Evolutionary conservation across 2,329 filamentous ascomycete species (phyloP), one percentile per base, ranked within the genome.

Genomic region (Fusarium lateritium): DNA sequence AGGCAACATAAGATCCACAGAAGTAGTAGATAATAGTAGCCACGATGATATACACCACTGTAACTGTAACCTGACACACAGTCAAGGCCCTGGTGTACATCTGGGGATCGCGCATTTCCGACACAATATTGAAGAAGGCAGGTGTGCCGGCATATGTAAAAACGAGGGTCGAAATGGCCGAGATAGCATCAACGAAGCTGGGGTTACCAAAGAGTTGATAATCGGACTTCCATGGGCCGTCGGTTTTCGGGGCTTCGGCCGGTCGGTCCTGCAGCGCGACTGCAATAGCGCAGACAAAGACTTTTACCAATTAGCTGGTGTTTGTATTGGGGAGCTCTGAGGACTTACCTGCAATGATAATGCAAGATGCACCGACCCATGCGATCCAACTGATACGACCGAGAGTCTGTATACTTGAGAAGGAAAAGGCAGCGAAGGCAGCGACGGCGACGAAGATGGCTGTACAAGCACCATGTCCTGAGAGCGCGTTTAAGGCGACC

Each of bases 1-100:
- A 83, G 0, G 83, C 80, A 3, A 85, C 81, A 50, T 80, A 84
- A 1, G 80, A 81, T 1, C 83, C 83, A 64, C 81, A 83, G 70
- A 76, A 84, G 56, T 80, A 79, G 75, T 85, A 85, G 4, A 85
- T 79, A 1, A 84, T 79, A 2, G 77, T 67, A 8, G 75, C 75
- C 6, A 82, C 76, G 6, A 75, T 61, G 5, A 77, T 26, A 13
- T 81, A 81, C n/a, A 77, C 78, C 3, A 78, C 42, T 2, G 78
- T 72, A 1, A 81, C 71, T 0, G 62, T 75, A 56, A n/a, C 69
- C 67, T 67, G 75, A 64, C 73, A 76, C 8, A 77, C 46, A 3
- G 78, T 38, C 10, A 79, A 57, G 1, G 71, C 47, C 11, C 74
- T 71, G 14, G 71, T 76, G 44, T 76, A 79, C 22, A 72, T 54